phyloP scores from a whole-genome alignment of 2,329 filamentous ascomycete species.

The Talaromyces sp. region DNA sequence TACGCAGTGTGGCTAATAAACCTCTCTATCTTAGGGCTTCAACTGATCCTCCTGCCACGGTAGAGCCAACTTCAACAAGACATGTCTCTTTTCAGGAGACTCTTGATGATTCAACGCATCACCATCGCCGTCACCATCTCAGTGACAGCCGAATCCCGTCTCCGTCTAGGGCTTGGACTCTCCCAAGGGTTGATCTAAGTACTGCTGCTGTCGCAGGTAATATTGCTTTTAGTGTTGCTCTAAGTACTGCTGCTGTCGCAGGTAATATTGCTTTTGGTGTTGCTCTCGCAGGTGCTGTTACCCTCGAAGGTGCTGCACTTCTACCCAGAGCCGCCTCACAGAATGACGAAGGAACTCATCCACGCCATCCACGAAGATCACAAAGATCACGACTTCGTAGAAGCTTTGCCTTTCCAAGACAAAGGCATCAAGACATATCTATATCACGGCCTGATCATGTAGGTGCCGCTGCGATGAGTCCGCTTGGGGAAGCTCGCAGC shows the following conservation, averaged over 20 bases:
- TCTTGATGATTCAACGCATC: not conserved
- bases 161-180: constrained; percentile 49
- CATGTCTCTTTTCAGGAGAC: not conserved
- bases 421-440: constrained; percentile 48
- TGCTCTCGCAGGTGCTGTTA: constrained; percentile 47
- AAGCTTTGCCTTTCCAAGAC: constrained; percentile 27
- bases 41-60: not conserved
- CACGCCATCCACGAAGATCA: constrained; percentile 39
- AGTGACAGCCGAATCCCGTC: constrained; percentile 47
- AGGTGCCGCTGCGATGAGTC: constrained; percentile 59
- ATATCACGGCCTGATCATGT: constrained; percentile 58
- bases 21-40: not conserved
- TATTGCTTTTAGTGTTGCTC: constrained; percentile 51
- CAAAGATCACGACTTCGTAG: constrained; percentile 32
- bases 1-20: not conserved
- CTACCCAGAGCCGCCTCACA: constrained; percentile 50
- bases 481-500: constrained; percentile 56
- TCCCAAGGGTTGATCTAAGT: constrained; percentile 52
- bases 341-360: constrained; percentile 48
- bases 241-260: too few relatives aligned
- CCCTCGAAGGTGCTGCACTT: constrained; percentile 37
- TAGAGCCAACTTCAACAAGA: not conserved
- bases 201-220: constrained; percentile 60
- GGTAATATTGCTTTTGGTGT: constrained; percentile 54
- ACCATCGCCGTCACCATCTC: constrained; percentile 28